Base-by-base conservation (phyloP, 1,139 yeast species). In the Suhomyces ambrosiae region DNA sequence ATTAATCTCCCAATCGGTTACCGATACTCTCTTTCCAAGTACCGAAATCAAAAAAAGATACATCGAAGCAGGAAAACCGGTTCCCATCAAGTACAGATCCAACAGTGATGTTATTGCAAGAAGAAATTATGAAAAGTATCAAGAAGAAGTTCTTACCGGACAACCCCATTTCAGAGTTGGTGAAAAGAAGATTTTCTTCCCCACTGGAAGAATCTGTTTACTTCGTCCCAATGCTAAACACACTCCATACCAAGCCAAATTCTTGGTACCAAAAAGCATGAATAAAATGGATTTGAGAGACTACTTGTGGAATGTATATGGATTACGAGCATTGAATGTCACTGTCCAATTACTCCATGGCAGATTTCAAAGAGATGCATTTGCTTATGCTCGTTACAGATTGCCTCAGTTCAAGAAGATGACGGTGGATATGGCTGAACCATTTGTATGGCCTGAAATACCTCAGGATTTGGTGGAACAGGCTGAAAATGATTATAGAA, bases 221-320 rank as follows among this genome's bases (percentile, higher is more conserved):
- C 68, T 90, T 47, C 76, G 95, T 57, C 95, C 96, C 32, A 86
- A 86, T 55, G 96, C 97, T 15, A 87, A 87, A 58, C 95, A 87
- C 63, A 86, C 96, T 1, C 97, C 97, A 35, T 88, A 83, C 64
- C 97, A 89, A 62, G 97, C 97, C 34, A 89, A 88, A 62, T 90
- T 90, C 59, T 79, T 86, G 49, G 97, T 90, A 22, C 97, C 97
- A 16, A 80, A 87, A 56, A 79, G 86, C 43, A 88, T 89, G 73
- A 90, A 90, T 68, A 88, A 88, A 62, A 71, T 89, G 67, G 97
- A 89, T 58, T 73, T 90, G 50, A 76, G 97, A 61, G 97, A 90
- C 66, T 90, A 90, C 57, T 71, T 90, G 48, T 90, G 83, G 79
- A 81, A 89, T 55, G 72, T 90, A 4, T 90, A 90, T 56, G 95